Evolutionary conservation across 2,329 filamentous ascomycete genomes (phyloP), one percentile per base, ranked within the genome.

Genomic region (Zymoseptoria crescenta): DNA sequence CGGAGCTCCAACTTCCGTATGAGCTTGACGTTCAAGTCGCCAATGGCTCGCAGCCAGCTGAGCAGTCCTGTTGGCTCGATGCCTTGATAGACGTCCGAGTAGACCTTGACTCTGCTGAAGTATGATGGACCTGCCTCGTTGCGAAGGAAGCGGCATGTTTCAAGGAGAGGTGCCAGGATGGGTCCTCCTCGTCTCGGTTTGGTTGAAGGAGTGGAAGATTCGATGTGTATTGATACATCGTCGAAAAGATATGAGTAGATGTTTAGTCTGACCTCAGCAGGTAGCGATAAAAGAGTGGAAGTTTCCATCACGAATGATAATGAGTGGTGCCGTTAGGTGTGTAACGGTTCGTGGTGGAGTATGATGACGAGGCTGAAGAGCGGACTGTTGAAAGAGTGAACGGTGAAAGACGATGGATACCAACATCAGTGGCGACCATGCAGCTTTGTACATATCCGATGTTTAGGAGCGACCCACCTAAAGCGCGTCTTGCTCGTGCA

Each of bases 161-260:
- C 54, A 21, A 62, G 52, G 10, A 65, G 35, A n/a, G 63, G 35
- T 41, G 61, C 49, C 8, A 57, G 52, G 19, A 51, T 19, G 19
- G 10, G 20, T 21, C 54, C 48, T 8, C 3, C 13, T 41, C 56
- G 58, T 21, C 13, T 16, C 20, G 57, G 28, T n/a, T 52, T 19
- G 1, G 55, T 54, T 45, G 51, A 51, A 19, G 45, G 19, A 20
- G 45, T 21, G 50, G 54, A 59, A 8, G 58, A 50, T 27, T 56
- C 56, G 55, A 64, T 60, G 53, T 63, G 57, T 19, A 54, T 20
- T 52, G 54, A 57, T 13, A 60, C 62, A 45, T 63, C 57, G 13
- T 28, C 27, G 54, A 62, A 60, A 41, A 65, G 58, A 50, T 57
- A 59, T 7, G 60, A 55, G 51, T 59, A 64, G 50, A 65, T 61